Evolutionary conservation across 2,329 filamentous ascomycete genomes (phyloP), one percentile per base, ranked within the genome.

Genomic region (Acarospora socialis): DNA sequence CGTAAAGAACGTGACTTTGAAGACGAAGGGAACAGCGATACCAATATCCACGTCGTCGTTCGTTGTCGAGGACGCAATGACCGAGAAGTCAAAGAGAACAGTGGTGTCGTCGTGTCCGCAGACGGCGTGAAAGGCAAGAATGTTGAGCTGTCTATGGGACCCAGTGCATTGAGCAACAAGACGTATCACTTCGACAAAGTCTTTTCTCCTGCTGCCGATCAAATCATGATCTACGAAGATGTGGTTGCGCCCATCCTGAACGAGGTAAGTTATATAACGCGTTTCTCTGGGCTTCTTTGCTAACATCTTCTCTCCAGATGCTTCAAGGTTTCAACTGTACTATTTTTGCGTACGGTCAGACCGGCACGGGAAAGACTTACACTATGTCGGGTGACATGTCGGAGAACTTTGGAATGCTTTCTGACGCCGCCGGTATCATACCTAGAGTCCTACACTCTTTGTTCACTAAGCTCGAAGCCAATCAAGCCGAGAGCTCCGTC

Each of bases 311-410:
- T 18, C 20, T 18, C 7, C 44, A 92, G 83, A 93, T 95, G 67
- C 69, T 98, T 24, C 70, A 76, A 15, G 90, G 90, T 32, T 95
- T 82, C 60, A 98, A 98, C 55, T 98, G 90, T 59, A 98, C 90
- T 4, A 93, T 98, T 38, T 98, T 98, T 48, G 90, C 90, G 20
- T 98, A 98, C 53, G 90, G 90, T 16, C 90, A 98, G 55, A 98
- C 90, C 0, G 90, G 90, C 26, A 98, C 90, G 0, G 90, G 90
- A 46, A 98, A 98, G 56, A 98, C 90, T 9, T 98, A 98, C 56
- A 98, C 90, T 15, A 98, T 98, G 90, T 93, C 87, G 1, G 90
- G 90, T 34, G 87, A 98, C 54, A 94, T 98, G 73, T 81, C 71
- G 9, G 81, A 94, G 46, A 82, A 74, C 0, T 58, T 84, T 21